Conservation (phyloP, 2,329 filamentous ascomycete species). For the Aspergillus pseudotamarii region DNA sequence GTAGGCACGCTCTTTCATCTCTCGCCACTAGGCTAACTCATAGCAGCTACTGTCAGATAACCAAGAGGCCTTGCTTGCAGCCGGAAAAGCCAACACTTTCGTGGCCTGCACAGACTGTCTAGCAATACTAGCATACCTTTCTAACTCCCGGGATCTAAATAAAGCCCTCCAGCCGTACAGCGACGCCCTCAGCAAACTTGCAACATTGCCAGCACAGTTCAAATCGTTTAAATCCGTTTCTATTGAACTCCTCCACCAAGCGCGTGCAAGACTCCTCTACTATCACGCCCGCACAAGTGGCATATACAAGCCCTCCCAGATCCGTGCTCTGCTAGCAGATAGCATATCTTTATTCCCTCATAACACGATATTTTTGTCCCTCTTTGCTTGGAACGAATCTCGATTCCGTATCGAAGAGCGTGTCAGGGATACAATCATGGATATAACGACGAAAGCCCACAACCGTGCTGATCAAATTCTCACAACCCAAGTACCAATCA, state of each 20-base stretch:
- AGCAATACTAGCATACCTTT: slow-evolving; percentile 69
- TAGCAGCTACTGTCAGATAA: slow-evolving; percentile 56
- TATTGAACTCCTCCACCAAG: slow-evolving; percentile 69
- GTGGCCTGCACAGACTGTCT: slow-evolving; percentile 63
- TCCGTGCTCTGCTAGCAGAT: slow-evolving; percentile 63
- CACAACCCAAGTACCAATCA: slow-evolving; percentile 37
- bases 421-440: slow-evolving; percentile 66
- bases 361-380: slow-evolving; percentile 74
- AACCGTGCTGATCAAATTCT: slow-evolving; percentile 17
- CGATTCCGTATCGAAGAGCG: slow-evolving; percentile 75
- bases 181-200: slow-evolving; percentile 48
- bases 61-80: slow-evolving; percentile 60
- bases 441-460: slow-evolving; percentile 29
- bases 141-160: slow-evolving; percentile 37
- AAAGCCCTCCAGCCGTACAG: slow-evolving; percentile 43
- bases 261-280: slow-evolving; percentile 66
- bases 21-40: slow-evolving; percentile 51
- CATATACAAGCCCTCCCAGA: slow-evolving; percentile 67
- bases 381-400: slow-evolving; percentile 74
- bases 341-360: slow-evolving; percentile 69
- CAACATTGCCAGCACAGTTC: slow-evolving; percentile 45
- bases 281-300: slow-evolving; percentile 64
- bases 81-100: slow-evolving; percentile 53
- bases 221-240: slow-evolving; percentile 34
- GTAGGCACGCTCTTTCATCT: slow-evolving; percentile 18